These are phyloP conservation scores for Euptelea pleiosperma DNA, from an alignment of 164 flowering plant species.

Conservation along the genomic window DNA sequence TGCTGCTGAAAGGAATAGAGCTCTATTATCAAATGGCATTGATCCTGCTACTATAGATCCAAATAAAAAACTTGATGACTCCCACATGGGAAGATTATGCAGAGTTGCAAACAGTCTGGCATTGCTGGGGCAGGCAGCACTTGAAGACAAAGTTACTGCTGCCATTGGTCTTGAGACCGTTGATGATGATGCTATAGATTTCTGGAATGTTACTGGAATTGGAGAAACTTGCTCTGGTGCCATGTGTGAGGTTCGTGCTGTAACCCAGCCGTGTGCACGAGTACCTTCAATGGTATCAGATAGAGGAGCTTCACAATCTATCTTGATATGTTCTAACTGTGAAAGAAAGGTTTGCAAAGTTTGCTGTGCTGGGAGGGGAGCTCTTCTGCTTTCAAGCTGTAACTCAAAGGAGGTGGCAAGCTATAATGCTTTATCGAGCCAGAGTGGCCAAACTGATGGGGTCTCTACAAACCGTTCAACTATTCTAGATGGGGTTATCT, in stretches of 20 bases:
- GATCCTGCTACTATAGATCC: constrained; percentile 96
- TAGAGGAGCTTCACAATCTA: constrained; percentile 27
- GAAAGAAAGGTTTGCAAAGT: constrained; percentile 68
- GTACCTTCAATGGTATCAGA: constrained; percentile 31
- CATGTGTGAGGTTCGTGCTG: constrained; percentile 70
- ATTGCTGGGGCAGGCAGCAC: constrained; percentile 65
- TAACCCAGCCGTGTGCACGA: constrained; percentile 25
- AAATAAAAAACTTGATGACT: constrained; percentile 61
- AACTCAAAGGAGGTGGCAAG: constrained; percentile 44
- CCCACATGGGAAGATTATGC: constrained; percentile 62
- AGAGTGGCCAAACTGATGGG: constrained; percentile 47
- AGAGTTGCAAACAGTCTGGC: constrained; percentile 70
- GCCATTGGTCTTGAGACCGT: constrained; percentile 64
- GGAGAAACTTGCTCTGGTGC: constrained; percentile 75
- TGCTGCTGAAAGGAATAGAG: constrained; percentile 96
- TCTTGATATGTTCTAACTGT: constrained; percentile 62
- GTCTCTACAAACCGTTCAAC: constrained; percentile 39
- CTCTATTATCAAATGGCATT: constrained; percentile 73
- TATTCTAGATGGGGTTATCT: constrained; percentile 54
- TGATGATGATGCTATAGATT: constrained; percentile 56
- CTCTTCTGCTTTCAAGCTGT: constrained; percentile 44
- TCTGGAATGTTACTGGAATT: constrained; percentile 77
- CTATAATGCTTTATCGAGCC: constrained; percentile 38
- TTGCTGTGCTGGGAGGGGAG: constrained; percentile 95
- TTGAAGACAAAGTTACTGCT: constrained; percentile 77